Evolutionary conservation across 2,329 filamentous ascomycete species (phyloP), one percentile per base, ranked within the genome.

Genomic region (Aspergillus transmontanensis): DNA sequence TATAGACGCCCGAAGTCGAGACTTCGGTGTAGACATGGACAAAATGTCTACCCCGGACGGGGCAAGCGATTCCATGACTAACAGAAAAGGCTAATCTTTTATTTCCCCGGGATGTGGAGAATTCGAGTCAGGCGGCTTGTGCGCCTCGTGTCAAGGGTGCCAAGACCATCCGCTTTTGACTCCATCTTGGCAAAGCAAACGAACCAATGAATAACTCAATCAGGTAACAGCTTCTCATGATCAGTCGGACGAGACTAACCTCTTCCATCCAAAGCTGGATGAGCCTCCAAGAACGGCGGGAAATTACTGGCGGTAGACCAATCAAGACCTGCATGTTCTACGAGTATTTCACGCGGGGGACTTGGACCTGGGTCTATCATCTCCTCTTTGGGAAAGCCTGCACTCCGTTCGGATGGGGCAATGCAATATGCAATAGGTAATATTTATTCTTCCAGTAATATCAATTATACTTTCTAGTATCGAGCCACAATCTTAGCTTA

Each of bases 31-130:
- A 6, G 14, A 36, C 14, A 16, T 16, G 34, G 5, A 16, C 6
- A 36, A 7, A 36, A 16, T 28, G 3, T 19, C 21, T 53, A 54
- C 51, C 51, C 51, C 51, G 12, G 51, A 54, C 30, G 16, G 30
- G 26, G 50, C n/a, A 28, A 51, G 30, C 16, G 30, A 54, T 59
- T 59, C 46, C 57, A 50, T 61, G 59, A 61, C 59, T 57, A 61
- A 61, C 45, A 53, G 23, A 48, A 59, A 59, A 61, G 59, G 7
- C 59, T 57, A 61, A 61, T 57, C 57, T 51, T 36, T 16, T 36
- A 36, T 46, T 48, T 36, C 51, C 51, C 30, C 28, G 32, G 51
- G 16, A 5, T 51, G 43, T 50, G 46, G 46, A 30, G 46, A 26
- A 19, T 16, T 7, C 16, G 6, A 50, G 23, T 30, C 14, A 50